Evolutionary conservation across 2,329 filamentous ascomycete species (phyloP), one percentile per base, ranked within the genome.

Genomic region (Pseudocercospora cruenta): DNA sequence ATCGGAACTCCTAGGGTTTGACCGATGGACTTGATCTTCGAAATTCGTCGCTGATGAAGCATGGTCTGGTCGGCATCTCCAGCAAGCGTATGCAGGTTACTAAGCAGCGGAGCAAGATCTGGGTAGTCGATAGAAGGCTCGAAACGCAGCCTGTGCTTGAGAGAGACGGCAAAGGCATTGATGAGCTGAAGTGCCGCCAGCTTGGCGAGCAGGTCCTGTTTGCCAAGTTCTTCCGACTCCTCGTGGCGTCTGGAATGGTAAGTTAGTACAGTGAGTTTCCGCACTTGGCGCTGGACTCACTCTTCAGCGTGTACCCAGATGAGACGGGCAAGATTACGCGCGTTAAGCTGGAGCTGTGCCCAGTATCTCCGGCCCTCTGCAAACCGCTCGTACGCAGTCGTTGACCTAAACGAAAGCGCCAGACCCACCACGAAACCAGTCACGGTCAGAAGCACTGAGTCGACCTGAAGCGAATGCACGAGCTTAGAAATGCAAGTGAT

Each of bases 121-220:
- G 89, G 85, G 76, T 95, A 94, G 61, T 90, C 86, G 36, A 89
- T 88, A 72, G 91, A 92, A 1, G 92, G 92, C 76, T 96, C 92
- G 77, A 94, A 94, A 33, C 92, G 91, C 33, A 96, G 86, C 73
- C 88, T 90, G 80, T 95, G 92, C 81, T 94, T 94, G 66, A 96
- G 83, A 1, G 92, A 81, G 19, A 91, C 83, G n/a, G 91, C 86
- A 72, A 91, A 95, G 2, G 91, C 90, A 28, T 92, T 85, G 69
- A 95, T 84, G 6, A 95, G 83, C 76, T 95, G 94, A 78, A 95
- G 86, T 6, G 88, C 88, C 16, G 88, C 88, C 79, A 92, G 76
- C 78, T 94, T 94, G 62, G 82, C 85, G 12, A 95, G 82, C 1
- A 93, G 74, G 70, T 90, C 88, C 51, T 90, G 83, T 73, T 92